These are phyloP conservation scores for Leucocoprinus sp. DNA, from an alignment of 768 basidiomycete genomes.

Conservation along the genomic window DNA sequence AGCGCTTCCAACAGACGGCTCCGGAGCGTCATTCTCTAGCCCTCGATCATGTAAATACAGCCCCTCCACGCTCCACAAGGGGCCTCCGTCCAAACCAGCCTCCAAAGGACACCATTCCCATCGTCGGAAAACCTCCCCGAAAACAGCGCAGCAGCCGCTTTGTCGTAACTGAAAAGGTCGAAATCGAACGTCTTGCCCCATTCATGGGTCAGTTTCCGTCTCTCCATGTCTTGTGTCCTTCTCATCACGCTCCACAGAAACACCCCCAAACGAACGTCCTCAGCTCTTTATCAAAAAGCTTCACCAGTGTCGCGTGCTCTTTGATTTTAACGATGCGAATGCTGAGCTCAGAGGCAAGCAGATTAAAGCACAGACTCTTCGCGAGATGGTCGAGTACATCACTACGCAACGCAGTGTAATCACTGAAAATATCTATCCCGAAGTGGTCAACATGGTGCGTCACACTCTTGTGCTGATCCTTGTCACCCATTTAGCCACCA, in stretches of 20 bases:
- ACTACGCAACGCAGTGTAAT: slow-evolving; percentile 94
- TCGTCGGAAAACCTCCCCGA: slow-evolving; percentile 91
- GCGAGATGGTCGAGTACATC: slow-evolving; percentile 99
- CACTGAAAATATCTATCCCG: slow-evolving; percentile 95
- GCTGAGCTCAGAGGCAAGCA: slow-evolving; percentile 95
- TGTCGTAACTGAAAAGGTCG: slow-evolving; percentile 91
- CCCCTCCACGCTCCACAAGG: slow-evolving; percentile 60
- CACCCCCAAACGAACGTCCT: slow-evolving; percentile 77
- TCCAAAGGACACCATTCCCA: slow-evolving; percentile 95
- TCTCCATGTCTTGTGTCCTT: background rate
- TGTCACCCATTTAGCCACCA: slow-evolving; percentile 12
- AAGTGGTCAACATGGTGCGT: slow-evolving; percentile 95
- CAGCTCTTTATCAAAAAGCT: slow-evolving; percentile 92
- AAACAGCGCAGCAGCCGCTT: slow-evolving; percentile 98
- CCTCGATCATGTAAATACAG: slow-evolving; percentile 40
- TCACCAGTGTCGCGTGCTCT: slow-evolving; percentile 91
- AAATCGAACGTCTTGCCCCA: slow-evolving; percentile 88
- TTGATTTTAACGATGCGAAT: slow-evolving; percentile 98
- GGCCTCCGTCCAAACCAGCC: slow-evolving; percentile 70
- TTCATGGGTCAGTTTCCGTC: slow-evolving; percentile 62
- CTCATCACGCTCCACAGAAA: slow-evolving; percentile 49
- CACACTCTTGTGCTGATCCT: slow-evolving; percentile 6
- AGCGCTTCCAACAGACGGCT: slow-evolving; percentile 32
- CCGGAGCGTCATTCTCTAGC: slow-evolving; percentile 41
- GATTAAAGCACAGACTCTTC: slow-evolving; percentile 94